A percentile compares a stretch with the other conserved stretches of the same genome.
phyloP scores from a whole-genome alignment of 306 rosid species.

The Notholithocarpus densiflorus region DNA sequence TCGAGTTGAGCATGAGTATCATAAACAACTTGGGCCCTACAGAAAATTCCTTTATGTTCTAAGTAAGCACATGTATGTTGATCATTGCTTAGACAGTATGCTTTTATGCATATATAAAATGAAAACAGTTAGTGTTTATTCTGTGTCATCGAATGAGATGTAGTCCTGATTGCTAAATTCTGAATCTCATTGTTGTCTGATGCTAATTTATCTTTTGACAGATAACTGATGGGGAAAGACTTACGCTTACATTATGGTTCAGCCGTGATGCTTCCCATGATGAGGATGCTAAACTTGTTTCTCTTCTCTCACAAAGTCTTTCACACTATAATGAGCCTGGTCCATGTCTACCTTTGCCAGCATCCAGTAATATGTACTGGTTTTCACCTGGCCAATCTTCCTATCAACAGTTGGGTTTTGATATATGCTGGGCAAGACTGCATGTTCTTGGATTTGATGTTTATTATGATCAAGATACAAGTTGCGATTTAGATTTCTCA shows the following conservation, averaged over 20 bases:
- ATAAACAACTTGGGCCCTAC: too few relatives aligned
- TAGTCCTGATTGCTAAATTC: background rate
- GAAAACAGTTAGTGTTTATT: background rate
- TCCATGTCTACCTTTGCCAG: conserved; percentile 64
- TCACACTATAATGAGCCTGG: conserved; percentile 32
- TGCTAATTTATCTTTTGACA: conserved; percentile 37
- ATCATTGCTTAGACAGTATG: background rate
- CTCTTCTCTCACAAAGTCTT: conserved; percentile 56
- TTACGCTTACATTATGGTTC: conserved; percentile 89
- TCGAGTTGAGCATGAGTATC: too few relatives aligned
- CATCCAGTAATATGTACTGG: conserved; percentile 89
- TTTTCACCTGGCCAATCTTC: conserved; percentile 57
- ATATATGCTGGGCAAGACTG: conserved; percentile 86
- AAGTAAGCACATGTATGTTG: background rate
- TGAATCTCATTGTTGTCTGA: conserved; percentile 23
- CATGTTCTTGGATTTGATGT: conserved; percentile 63
- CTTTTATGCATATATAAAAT: background rate
- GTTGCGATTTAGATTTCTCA: conserved; percentile 40
- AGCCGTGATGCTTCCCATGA: conserved; percentile 80
- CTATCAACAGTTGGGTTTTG: conserved; percentile 47
- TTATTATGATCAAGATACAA: conserved; percentile 37
- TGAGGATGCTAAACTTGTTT: conserved; percentile 76
- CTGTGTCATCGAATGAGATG: too few relatives aligned
- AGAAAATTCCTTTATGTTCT: background rate
- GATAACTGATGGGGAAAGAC: conserved; percentile 88